phyloP scores from a whole-genome alignment of 768 basidiomycete species.

The Tylopilus felleus region DNA sequence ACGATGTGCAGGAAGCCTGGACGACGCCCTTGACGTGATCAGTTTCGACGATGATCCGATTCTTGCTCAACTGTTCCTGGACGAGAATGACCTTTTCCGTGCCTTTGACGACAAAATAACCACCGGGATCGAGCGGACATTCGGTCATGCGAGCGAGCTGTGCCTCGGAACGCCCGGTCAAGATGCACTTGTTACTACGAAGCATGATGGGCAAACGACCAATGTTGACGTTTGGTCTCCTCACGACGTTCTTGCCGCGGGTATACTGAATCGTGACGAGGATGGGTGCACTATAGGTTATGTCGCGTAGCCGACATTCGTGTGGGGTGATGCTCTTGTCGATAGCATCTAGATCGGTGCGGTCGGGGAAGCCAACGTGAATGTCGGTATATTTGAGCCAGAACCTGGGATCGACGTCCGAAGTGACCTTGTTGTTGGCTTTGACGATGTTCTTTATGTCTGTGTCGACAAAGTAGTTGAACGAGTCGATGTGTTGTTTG shows the following conservation, averaged over 20 bases:
- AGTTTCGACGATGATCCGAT: constrained; percentile 97
- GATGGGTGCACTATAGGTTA: constrained; percentile 91
- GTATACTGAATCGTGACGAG: constrained; percentile 95
- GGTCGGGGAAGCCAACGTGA: constrained; percentile 86
- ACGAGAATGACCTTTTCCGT: constrained; percentile 99
- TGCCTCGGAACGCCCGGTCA: constrained; percentile 71
- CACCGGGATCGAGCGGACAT: constrained; percentile 98
- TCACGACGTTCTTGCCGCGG: constrained; percentile 84
- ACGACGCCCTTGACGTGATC: constrained; percentile 87
- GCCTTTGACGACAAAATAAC: constrained; percentile 98
- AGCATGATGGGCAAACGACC: constrained; percentile 96
- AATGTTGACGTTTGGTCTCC: constrained; percentile 77
- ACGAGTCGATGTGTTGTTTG: constrained; percentile 98
- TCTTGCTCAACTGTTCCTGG: constrained; percentile 98
- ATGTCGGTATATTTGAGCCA: constrained; percentile 98
- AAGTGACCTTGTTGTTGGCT: constrained; percentile 90
- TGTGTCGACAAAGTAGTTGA: constrained; percentile 97
- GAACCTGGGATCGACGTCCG: constrained; percentile 94
- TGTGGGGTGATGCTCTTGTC: constrained; percentile 90
- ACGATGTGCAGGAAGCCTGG: constrained; percentile 96
- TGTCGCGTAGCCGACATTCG: constrained; percentile 94
- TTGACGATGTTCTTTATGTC: constrained; percentile 97
- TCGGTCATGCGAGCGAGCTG: constrained; percentile 94
- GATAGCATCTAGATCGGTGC: constrained; percentile 76
- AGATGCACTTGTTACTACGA: constrained; percentile 89